Evolutionary conservation across 176 grass and related monocot species (phyloP), one percentile per base, ranked within the genome.

Genomic region (Eleusine coracana): DNA sequence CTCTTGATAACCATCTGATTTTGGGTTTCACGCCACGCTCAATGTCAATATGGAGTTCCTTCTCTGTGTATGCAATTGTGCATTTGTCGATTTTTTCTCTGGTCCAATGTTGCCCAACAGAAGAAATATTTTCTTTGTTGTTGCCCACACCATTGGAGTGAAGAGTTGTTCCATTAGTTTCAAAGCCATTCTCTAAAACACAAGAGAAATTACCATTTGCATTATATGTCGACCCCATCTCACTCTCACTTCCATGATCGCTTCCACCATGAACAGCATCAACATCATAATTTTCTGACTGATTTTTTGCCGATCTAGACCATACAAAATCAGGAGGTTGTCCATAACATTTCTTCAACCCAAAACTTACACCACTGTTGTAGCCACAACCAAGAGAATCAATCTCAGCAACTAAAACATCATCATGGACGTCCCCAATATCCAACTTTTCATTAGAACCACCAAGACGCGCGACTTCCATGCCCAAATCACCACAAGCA

Each of bases 11-110:
- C 90, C 79, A 91, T 89, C 88, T 83, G 78, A 98, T 89, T 77
- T 91, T 93, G 48, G 95, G 95, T 51, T 94, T 98, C 58, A 88
- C 90, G 23, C 83, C 83, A 2, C 90, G 92, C 79, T 98, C 88
- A 60, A 98, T 67, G 25, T 87, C 75, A 13, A 98, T 86, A 48
- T 54, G 79, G 31, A 98, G 88, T 61, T 83, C 81, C 51, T 62
- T 91, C 42, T 75, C 78, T 40, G 90, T 91, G 70, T 88, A 95
- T 6, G 80, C 73, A 27, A 98, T 87, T 51, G 80, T 82, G 68
- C 78, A 98, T 76, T 95, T 94, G 3, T 87, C 83, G 71, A 83
- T 86, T n/a, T 75, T 91, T 80, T 73, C 73, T 48, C 59, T 74
- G 11, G 80, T 82, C 71, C 78, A 77, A 15, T 61, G 79, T 38